Evolutionary conservation across 371 early-diverging fungal genomes (phyloP), one percentile per base, ranked within the genome.

Genomic region (Umbelopsis sp.): DNA sequence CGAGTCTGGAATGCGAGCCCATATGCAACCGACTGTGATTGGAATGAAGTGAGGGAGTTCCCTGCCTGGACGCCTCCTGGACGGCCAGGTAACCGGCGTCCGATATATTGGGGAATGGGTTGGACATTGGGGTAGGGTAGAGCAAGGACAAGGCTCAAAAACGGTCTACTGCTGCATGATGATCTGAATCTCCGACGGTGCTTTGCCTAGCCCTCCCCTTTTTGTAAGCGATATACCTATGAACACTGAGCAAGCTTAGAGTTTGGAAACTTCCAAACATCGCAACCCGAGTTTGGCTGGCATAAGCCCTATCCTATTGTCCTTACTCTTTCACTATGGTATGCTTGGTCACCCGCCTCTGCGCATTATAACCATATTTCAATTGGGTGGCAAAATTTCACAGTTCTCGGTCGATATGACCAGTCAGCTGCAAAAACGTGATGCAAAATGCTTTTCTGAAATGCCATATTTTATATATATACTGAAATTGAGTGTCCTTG

Each of bases 31-130:
- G 18, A 14, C 57, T 57, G 7, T 3, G 29, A 32, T 57, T 57
- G 57, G 57, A 57, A 57, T 57, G 57, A 35, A 57, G 18, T 2
- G 57, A 57, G 14, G 57, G 57, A 16, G 57, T 57, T 7, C 32
- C 57, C 57, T 35, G 57, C 16, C 57, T 35, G 0, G 29, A 25
- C 8, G 57, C 57, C 35, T 57, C 57, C 14, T 57, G 57, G 0
- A 57, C 57, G 0, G 57, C 57, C 29, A 57, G 35, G 35, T 57
- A 57, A 35, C 29, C 18, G 18, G 18, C 57, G 18, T 57, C 57
- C 7, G 57, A 57, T 35, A 57, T 57, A n/a, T 57, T 57, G 57
- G 57, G 57, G 29, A 57, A 25, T 18, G 57, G 57, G 29, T 57
- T 57, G 29, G 57, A 57, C 57, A 57, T 57, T 25, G 25, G 32